Conservation (phyloP, 495 filamentous ascomycete species). For the Talaromyces wortmannii region DNA sequence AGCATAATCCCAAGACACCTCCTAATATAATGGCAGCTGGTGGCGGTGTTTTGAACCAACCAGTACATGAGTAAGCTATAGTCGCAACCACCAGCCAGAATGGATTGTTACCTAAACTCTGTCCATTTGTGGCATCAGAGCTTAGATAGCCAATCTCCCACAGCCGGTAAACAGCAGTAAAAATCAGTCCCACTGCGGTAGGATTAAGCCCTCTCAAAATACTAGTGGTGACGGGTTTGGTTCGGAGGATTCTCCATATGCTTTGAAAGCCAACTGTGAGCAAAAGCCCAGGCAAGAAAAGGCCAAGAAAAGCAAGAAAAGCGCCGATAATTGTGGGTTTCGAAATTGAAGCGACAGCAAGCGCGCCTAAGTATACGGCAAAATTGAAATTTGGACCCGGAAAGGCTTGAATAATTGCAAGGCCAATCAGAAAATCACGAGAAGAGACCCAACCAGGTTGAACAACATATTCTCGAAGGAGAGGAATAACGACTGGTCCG, state of each 20-base stretch:
- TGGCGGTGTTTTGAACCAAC: conserved; percentile 54
- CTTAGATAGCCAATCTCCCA: conserved; percentile 73
- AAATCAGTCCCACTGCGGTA: conserved; percentile 70
- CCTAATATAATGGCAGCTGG: conserved; percentile 60
- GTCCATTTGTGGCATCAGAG: conserved; percentile 20
- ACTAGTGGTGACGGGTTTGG: conserved; percentile 43
- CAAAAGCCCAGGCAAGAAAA: conserved; percentile 65
- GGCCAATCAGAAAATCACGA: conserved; percentile 77
- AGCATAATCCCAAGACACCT: conserved; percentile 53
- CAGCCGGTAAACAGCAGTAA: conserved; percentile 78
- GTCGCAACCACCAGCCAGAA: conserved; percentile 69
- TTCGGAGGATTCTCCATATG: conserved; percentile 58
- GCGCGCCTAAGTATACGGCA: conserved; percentile 66
- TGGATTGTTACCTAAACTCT: conserved; percentile 56
- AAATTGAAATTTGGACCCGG: conserved; percentile 89
- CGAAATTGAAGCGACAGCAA: conserved; percentile 30
- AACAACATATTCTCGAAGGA: conserved; percentile 73
- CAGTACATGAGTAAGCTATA: conserved; percentile 53
- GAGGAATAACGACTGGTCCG: conserved; percentile 78
- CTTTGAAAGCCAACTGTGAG: conserved; percentile 61
- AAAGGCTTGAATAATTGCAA: conserved; percentile 78
- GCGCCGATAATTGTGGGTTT: conserved; percentile 51
- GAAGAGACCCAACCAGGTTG: conserved; percentile 69
- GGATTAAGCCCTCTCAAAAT: conserved; percentile 67
- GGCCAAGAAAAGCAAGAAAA: conserved; percentile 58